phyloP scores from a whole-genome alignment of 495 filamentous ascomycete genomes.

The Lepraria neglecta region DNA sequence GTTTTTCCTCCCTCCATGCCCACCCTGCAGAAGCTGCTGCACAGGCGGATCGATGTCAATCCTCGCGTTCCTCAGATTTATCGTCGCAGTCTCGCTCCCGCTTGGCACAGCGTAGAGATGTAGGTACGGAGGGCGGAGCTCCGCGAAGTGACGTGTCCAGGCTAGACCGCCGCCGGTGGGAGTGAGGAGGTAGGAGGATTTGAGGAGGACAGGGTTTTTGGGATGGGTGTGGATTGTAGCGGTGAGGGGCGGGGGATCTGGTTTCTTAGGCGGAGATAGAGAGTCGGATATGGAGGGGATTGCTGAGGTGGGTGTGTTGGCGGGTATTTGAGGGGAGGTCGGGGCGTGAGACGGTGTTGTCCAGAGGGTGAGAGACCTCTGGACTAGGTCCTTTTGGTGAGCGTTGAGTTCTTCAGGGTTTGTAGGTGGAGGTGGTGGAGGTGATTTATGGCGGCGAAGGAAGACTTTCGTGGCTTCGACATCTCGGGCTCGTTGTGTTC shows the following conservation, averaged over 20 bases:
- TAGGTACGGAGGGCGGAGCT: conserved; percentile 86
- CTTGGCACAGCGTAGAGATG: conserved; percentile 77
- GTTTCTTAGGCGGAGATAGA: conserved; percentile 30
- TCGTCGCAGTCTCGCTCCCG: conserved; percentile 83
- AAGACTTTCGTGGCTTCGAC: conserved; percentile 64
- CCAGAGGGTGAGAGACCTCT: conserved; percentile 74
- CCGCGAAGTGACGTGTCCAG: conserved; percentile 89
- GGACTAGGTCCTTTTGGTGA: conserved; percentile 53
- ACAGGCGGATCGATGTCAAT: conserved; percentile 87
- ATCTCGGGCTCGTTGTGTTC: conserved; percentile 64
- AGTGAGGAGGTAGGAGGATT: conserved; percentile 22
- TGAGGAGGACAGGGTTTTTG: conserved; percentile 21
- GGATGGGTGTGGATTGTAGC: conserved; percentile 25
- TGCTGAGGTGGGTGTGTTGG: conserved; percentile 44
- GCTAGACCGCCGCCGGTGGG: conserved; percentile 20
- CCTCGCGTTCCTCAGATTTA: conserved; percentile 75
- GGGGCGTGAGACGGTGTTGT: conserved; percentile 54
- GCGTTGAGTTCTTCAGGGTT: conserved; percentile 44
- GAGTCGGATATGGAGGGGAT: conserved; percentile 47
- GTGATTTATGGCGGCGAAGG: conserved; percentile 19
- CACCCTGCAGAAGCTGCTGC: conserved; percentile 61
- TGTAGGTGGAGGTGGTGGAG: neutral
- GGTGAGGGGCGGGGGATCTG: conserved; percentile 16
- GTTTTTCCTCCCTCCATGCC: conserved; percentile 45
- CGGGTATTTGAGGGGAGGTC: conserved; percentile 68